Evolutionary conservation across 495 filamentous ascomycete genomes (phyloP), one percentile per base, ranked within the genome.

Genomic region (Xylaria scruposa): DNA sequence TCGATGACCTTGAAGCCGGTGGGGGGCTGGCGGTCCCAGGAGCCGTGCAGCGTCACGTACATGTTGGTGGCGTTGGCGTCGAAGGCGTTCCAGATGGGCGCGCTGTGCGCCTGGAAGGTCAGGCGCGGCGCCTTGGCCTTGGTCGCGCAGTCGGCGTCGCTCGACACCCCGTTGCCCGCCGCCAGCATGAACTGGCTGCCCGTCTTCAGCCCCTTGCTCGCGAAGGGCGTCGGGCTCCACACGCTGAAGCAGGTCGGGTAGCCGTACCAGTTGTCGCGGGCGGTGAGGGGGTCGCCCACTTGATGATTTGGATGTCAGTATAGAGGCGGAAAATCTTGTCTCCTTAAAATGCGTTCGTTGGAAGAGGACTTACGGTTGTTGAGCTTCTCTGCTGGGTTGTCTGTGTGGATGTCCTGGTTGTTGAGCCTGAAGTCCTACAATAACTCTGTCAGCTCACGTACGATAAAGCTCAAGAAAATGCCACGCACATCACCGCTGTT

Each of bases 361-460:
- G n/a, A n/a, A n/a, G 29, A 36, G 17, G 1, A 42, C 65, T 67
- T 56, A 67, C 65, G 88, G 78, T 85, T 91, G 77, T 93, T 93
- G 69, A 93, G 80, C 79, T 93, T 89, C 77, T 93, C 91, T 4
- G 87, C 91, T 1, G 91, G 91, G 76, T 93, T 93, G 71, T 92
- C 83, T 51, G 83, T 77, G 77, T 91, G 90, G 67, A 92, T 88
- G 70, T 91, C 89, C 81, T 72, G 85, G 74, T 64, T 89, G 79
- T 72, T 79, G 70, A 72, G 79, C 33, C 72, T 63, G 44, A 83
- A 81, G 73, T 81, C 80, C 79, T 81, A 53, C 29, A 6, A 54
- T 31, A 4, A 4, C 36, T 66, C 38, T 36, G 46, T 67, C 46
- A 54, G 47, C 13, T 36, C 8, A 42, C 17, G 10, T 19, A 47